Base-by-base conservation (phyloP, 805 yeast species). In the Lipomyces kockii region DNA sequence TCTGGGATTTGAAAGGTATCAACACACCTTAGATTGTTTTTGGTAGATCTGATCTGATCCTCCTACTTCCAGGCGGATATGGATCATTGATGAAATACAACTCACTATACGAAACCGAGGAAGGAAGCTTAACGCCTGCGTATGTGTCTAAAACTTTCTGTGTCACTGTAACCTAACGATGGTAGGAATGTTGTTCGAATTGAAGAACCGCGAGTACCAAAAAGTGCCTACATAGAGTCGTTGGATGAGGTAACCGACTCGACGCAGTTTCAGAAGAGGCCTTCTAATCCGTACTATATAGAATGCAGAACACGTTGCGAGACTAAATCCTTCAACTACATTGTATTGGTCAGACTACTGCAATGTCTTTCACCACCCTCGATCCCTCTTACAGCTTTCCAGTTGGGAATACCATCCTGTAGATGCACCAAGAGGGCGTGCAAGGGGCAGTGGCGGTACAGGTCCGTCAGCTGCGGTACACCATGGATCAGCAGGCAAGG, bases 311-410 rank as follows among this genome's bases (percentile, higher is more conserved):
- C 43, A 51, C 2, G 6, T 67, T 25, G 78, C 4, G 81, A 68
- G 71, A 32, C 77, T 90, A 53, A 76, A 73, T 4, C 68, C 70
- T 0, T 74, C 76, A 0, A 83, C 83, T 55, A 84, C 91, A 0
- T 77, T 76, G 35, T 90, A 86, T 72, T 94, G 98, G 98, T 83
- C 95, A 0, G 97, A 91, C 74, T 91, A 89, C 74, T 83, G 88
- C 53, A 84, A 87, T 71, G 83, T 92, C 61, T 83, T 90, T 2
- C 86, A 86, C 74, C 84, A 85, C 62, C 94, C 97, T 0, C 79
- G 79, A 4, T 82, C 88, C 1, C 80, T 89, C 58, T 80, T 86
- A 51, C 81, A 82, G 6, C 75, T 92, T 27, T 58, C 60, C 1
- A 81, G 86, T 60, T 95, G 94, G 91, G 84, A 84, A 34, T 82